A percentile compares a stretch with the other conserved stretches of the same genome.
These are phyloP conservation scores for Dicorynia guianensis DNA, from an alignment of 306 rosid species.

Conservation along the genomic window DNA sequence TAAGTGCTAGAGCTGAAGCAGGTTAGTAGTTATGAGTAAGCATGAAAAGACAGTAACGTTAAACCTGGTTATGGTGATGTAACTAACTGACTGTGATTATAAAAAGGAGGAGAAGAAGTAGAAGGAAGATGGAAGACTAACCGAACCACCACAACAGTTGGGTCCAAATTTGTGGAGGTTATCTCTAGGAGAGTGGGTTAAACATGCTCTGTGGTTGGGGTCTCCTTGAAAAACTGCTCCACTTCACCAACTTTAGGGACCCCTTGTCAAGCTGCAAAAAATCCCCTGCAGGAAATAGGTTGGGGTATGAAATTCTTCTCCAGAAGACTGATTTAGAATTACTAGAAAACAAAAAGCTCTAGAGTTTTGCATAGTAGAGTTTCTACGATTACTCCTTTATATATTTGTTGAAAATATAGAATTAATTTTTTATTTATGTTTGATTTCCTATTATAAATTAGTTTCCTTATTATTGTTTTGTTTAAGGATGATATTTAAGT, in stretches of 20 bases:
- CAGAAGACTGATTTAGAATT: too few relatives aligned
- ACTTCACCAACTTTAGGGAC: slow-evolving; percentile 41
- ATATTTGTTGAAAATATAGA: too few relatives aligned
- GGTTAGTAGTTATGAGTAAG: background rate
- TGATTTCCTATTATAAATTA: too few relatives aligned
- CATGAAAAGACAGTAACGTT: background rate
- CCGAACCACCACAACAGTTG: slow-evolving; percentile 46
- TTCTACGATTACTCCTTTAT: too few relatives aligned
- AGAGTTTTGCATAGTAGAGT: too few relatives aligned
- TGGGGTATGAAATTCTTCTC: background rate
- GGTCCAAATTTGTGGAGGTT: slow-evolving; percentile 27
- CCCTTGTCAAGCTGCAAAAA: slow-evolving; percentile 41
- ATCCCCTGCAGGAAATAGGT: too few relatives aligned
- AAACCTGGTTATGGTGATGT: too few relatives aligned
- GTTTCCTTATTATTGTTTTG: too few relatives aligned
- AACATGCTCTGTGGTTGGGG: slow-evolving; percentile 37
- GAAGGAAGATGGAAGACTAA: background rate
- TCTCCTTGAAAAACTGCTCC: slow-evolving; percentile 53
- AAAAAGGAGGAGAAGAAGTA: background rate
- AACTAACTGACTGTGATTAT: background rate
- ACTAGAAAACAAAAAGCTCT: too few relatives aligned
- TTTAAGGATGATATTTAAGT: too few relatives aligned
- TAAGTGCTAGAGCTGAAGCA: too few relatives aligned
- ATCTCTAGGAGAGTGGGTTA: slow-evolving; percentile 55
- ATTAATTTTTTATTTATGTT: too few relatives aligned